A percentile compares a stretch with the other conserved stretches of the same genome.
These are phyloP conservation scores for Anaeramoeba flamelloides DNA, from an alignment of 78 protist genomes.

Conservation along the genomic window DNA sequence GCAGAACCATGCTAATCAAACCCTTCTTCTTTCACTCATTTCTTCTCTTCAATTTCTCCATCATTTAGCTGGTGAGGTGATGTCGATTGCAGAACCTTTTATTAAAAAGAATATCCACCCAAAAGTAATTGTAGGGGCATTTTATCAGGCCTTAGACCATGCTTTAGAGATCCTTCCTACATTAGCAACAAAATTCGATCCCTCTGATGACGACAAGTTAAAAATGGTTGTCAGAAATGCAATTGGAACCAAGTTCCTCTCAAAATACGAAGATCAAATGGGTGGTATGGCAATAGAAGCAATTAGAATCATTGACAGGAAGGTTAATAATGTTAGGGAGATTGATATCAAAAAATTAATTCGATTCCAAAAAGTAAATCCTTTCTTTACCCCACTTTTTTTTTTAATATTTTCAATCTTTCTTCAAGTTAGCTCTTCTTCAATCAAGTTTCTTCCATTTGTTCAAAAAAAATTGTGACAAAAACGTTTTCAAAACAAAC, in stretches of 20 bases:
- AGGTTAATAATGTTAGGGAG: conserved; percentile 27
- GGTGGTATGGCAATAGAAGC: conserved; percentile 86
- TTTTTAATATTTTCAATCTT: too few species aligned
- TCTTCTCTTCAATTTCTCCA: not conserved
- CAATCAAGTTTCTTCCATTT: too few species aligned
- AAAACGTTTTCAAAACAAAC: too few species aligned
- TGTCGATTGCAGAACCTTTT: conserved; percentile 56
- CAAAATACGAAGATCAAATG: conserved; percentile 52
- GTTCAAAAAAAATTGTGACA: too few species aligned
- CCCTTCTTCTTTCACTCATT: too few species aligned
- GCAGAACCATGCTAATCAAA: too few species aligned
- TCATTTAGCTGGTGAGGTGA: conserved; percentile 60
- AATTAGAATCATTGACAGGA: conserved; percentile 68
- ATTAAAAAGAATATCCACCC: conserved; percentile 72
- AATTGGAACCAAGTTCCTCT: conserved; percentile 32
- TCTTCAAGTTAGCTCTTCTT: too few species aligned
- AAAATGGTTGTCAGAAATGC: conserved; percentile 15
- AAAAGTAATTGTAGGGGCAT: conserved; percentile 50
- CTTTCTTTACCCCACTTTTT: not conserved
- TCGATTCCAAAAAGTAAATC: conserved; percentile 64
- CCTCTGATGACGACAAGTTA: too few species aligned
- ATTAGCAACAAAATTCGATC: too few species aligned
- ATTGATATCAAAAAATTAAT: conserved; percentile 90
- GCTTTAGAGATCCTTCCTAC: conserved; percentile 46
- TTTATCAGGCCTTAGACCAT: conserved; percentile 69